A percentile compares a stretch with the other conserved stretches of the same genome.
phyloP scores from a whole-genome alignment of 1,284 basidiomycete species.

The Exobasidium cylindrosporum region DNA sequence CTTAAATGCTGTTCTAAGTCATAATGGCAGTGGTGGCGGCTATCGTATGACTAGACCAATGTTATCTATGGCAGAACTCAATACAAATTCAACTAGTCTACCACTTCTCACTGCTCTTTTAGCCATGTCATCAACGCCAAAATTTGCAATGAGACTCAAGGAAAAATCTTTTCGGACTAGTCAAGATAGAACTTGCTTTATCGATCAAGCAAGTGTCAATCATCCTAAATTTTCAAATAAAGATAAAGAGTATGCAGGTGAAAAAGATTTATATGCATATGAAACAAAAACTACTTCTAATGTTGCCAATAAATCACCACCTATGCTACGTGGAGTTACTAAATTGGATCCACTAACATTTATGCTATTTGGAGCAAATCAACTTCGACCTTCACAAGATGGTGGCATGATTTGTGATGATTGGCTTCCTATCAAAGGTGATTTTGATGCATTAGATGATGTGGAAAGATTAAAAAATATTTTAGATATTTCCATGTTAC shows the following conservation, averaged over 20 bases:
- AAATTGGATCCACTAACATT: slow-evolving; percentile 85
- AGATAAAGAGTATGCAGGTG: slow-evolving; percentile 57
- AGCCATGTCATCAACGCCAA: slow-evolving; percentile 83
- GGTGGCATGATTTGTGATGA: slow-evolving; percentile 69
- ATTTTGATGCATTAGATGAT: slow-evolving; percentile 72
- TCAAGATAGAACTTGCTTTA: slow-evolving; percentile 72
- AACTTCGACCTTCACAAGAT: slow-evolving; percentile 60
- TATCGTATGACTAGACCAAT: slow-evolving; percentile 31
- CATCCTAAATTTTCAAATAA: slow-evolving; percentile 59
- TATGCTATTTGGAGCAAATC: slow-evolving; percentile 85
- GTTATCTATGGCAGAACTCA: slow-evolving; percentile 59
- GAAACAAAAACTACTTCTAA: slow-evolving; percentile 74
- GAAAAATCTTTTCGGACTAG: slow-evolving; percentile 73
- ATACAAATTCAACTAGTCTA: slow-evolving; percentile 67
- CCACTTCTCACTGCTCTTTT: slow-evolving; percentile 83
- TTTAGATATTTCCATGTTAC: slow-evolving; percentile 80
- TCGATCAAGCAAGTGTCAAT: slow-evolving; percentile 57
- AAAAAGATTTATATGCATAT: slow-evolving; percentile 78
- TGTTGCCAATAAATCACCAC: slow-evolving; percentile 58
- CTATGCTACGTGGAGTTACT: slow-evolving; percentile 65
- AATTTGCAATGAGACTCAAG: slow-evolving; percentile 80
- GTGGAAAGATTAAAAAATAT: slow-evolving; percentile 76
- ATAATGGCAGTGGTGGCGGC: slow-evolving; percentile 15
- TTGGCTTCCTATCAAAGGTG: slow-evolving; percentile 82
- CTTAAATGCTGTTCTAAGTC: slow-evolving; percentile 33